A percentile compares a stretch with the other conserved stretches of the same genome.
phyloP scores from a whole-genome alignment of 2,329 filamentous ascomycete genomes.

The Aspergillus alliaceus region DNA sequence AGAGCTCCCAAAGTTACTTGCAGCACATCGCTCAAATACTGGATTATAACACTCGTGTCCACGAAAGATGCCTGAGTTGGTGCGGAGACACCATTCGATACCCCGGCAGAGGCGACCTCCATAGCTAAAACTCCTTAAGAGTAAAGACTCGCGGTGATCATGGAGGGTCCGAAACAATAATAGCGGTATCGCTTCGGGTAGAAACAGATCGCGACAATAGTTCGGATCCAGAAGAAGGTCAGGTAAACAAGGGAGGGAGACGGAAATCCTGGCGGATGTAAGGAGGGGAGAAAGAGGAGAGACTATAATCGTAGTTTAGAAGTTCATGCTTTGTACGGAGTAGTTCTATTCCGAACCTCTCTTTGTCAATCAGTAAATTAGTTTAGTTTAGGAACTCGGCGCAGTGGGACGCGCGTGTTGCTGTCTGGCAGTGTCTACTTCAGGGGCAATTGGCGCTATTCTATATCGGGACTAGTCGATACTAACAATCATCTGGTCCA shows the following conservation, averaged over 20 bases:
- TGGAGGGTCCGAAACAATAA: conserved; percentile 22
- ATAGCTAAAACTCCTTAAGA: conserved; percentile 31
- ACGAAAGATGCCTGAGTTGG: conserved; percentile 41
- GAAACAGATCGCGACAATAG: conserved; percentile 14
- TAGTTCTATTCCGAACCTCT: background rate
- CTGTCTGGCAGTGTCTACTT: conserved; percentile 8
- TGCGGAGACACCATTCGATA: conserved; percentile 36
- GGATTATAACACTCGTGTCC: conserved; percentile 68
- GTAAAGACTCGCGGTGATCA: conserved; percentile 26
- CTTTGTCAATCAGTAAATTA: conserved; percentile 2
- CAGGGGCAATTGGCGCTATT: conserved; percentile 4
- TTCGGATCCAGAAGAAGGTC: background rate
- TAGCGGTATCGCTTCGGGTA: conserved; percentile 6
- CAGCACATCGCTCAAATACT: conserved; percentile 70
- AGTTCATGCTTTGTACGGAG: conserved; percentile 1
- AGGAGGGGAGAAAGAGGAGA: background rate
- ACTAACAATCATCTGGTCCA: background rate
- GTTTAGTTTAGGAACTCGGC: background rate
- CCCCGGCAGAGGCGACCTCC: conserved; percentile 40
- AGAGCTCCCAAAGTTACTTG: conserved; percentile 73
- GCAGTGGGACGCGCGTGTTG: conserved; percentile 9
- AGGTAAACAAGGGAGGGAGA: background rate
- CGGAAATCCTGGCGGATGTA: background rate
- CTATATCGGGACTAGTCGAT: background rate
- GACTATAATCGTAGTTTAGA: background rate